phyloP scores from a whole-genome alignment of 306 rosid genomes.

The Acacia melanoxylon region DNA sequence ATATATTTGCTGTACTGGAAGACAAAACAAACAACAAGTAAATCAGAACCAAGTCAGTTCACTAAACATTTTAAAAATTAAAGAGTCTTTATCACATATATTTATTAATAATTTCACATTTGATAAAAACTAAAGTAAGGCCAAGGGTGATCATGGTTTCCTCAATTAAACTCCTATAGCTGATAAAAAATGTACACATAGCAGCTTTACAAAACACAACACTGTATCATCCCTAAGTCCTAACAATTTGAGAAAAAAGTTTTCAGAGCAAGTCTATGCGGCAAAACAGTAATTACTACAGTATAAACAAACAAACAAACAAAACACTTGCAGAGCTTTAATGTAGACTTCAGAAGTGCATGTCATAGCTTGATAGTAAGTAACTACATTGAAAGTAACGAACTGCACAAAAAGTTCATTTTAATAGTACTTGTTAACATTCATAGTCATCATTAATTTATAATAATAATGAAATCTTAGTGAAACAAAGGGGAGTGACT shows the following conservation, averaged over 20 bases:
- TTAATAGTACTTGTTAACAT: background rate
- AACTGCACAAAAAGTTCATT: background rate
- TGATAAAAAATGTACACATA: background rate
- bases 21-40: background rate
- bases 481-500: too few relatives aligned
- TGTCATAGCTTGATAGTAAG: background rate
- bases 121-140: too few relatives aligned
- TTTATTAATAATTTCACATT: too few relatives aligned
- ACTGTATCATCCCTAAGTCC: background rate
- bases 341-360: background rate
- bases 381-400: background rate
- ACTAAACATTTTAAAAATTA: constrained; percentile 4
- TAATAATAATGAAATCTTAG: background rate
- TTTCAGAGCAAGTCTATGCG: background rate
- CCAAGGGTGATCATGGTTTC: background rate
- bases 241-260: background rate
- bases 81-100: background rate
- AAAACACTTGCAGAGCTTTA: background rate
- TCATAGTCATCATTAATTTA: background rate
- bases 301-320: background rate
- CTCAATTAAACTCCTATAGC: background rate
- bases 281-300: constrained; percentile 8
- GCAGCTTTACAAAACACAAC: background rate
- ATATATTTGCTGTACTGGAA: constrained; percentile 5
- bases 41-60: background rate